Conservation (phyloP, 257 asterid genomes). For the Ocimum tenuiflorum region DNA sequence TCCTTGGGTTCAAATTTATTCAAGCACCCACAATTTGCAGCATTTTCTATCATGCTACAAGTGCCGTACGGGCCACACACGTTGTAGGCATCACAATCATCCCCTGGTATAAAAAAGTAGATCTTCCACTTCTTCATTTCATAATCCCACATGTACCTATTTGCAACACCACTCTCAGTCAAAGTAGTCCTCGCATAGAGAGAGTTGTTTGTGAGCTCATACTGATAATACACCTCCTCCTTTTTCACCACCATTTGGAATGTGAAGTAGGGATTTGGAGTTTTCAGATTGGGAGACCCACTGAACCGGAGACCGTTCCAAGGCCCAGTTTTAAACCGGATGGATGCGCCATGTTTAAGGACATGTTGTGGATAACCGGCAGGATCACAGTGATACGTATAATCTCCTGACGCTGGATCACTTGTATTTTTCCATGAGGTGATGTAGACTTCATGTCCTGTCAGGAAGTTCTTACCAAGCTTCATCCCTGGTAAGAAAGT, state of each 20-base stretch:
- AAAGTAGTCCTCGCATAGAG: too few relatives aligned
- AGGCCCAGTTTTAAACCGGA: constrained; percentile 18
- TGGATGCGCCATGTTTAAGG: background rate
- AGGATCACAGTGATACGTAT: too few relatives aligned
- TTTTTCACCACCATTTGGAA: background rate
- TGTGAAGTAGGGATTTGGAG: background rate
- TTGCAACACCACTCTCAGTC: too few relatives aligned
- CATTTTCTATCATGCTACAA: too few relatives aligned
- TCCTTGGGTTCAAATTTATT: too few relatives aligned
- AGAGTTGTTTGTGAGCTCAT: background rate
- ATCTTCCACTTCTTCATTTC: too few relatives aligned
- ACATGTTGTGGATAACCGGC: constrained; percentile 29
- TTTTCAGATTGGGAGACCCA: constrained; percentile 20
- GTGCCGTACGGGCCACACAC: too few relatives aligned
- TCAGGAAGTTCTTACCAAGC: constrained; percentile 30
- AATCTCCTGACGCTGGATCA: constrained; percentile 37
- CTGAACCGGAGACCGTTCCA: constrained; percentile 38
- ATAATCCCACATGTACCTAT: too few relatives aligned
- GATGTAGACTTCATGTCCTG: constrained; percentile 21
- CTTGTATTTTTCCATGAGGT: constrained; percentile 36
- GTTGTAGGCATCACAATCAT: too few relatives aligned
- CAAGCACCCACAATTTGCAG: too few relatives aligned
- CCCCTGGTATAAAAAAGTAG: too few relatives aligned
- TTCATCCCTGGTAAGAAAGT: constrained; percentile 44
- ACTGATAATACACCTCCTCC: constrained; percentile 15